These are phyloP conservation scores for Triadica sebifera DNA, from an alignment of 345 rosid genomes.

Conservation along the genomic window DNA sequence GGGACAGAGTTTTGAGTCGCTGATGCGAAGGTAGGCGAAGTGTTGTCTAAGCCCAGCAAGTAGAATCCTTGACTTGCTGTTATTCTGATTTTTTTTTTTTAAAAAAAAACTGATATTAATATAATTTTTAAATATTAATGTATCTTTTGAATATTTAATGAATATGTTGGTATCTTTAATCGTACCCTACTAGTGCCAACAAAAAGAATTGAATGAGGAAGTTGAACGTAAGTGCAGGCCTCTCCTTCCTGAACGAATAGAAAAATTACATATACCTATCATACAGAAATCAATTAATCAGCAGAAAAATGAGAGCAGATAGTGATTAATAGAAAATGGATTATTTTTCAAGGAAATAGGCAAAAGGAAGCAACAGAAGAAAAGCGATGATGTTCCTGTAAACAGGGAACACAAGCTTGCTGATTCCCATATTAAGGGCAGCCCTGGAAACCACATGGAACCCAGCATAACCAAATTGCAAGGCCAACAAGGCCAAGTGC, in stretches of 20 bases:
- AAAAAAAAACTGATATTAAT: too few relatives aligned
- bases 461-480: constrained; percentile 96
- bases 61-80: constrained; percentile 99
- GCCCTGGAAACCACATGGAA: constrained; percentile 97
- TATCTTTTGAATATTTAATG: too few relatives aligned
- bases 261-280: neutral
- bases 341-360: constrained; percentile 95
- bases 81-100: constrained; percentile 44
- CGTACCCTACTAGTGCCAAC: constrained; percentile 87
- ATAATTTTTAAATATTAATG: too few relatives aligned
- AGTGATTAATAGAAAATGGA: neutral
- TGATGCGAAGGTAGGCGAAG: constrained; percentile 97
- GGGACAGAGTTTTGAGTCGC: constrained; percentile 99
- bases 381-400: constrained; percentile 95
- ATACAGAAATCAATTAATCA: neutral
- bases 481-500: constrained; percentile 91
- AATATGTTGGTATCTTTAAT: neutral
- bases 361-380: constrained; percentile 88
- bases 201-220: constrained; percentile 84
- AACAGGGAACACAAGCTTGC: constrained; percentile 93
- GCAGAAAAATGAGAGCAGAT: neutral
- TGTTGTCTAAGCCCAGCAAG: constrained; percentile 85
- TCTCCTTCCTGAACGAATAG: constrained; percentile 74
- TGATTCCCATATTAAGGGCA: constrained; percentile 97
- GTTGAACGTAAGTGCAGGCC: constrained; percentile 81